Percentiles rank a stretch among this genome's conserved stretches.
Conservation (phyloP, 768 basidiomycete species). For the Hypsizygus marmoreus region DNA sequence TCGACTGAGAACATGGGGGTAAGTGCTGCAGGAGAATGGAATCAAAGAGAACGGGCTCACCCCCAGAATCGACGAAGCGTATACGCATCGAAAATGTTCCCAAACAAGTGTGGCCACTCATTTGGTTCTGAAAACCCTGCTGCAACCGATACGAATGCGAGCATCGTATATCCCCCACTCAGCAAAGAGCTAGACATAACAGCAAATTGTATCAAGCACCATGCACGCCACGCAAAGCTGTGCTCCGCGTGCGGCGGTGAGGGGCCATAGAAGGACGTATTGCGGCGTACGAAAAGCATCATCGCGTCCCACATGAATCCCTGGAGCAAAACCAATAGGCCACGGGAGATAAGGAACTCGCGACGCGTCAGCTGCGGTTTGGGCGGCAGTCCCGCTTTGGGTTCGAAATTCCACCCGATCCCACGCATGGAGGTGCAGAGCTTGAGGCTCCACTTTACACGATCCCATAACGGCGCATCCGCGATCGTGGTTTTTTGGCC, state of each 20-base stretch:
- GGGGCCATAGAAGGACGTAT: slow-evolving; percentile 15
- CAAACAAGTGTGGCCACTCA: slow-evolving; percentile 35
- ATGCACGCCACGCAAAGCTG: slow-evolving; percentile 15
- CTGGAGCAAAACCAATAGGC: slow-evolving; percentile 9
- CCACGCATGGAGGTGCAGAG: slow-evolving; percentile 27
- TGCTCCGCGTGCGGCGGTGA: slow-evolving; percentile 7
- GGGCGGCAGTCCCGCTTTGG: slow-evolving; percentile 17
- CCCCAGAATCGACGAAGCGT: slow-evolving; percentile 36
- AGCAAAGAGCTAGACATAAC: slow-evolving; percentile 12
- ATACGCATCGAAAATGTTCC: slow-evolving; percentile 25
- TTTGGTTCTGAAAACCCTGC: slow-evolving; percentile 21
- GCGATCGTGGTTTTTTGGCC: slow-evolving; percentile 17
- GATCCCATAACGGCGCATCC: slow-evolving; percentile 18
- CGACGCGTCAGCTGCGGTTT: slow-evolving; percentile 18
- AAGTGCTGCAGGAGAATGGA: neutral
- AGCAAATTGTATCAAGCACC: slow-evolving; percentile 2
- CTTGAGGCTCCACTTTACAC: slow-evolving; percentile 24
- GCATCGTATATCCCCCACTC: slow-evolving; percentile 3
- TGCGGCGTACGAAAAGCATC: slow-evolving; percentile 18
- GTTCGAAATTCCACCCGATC: slow-evolving; percentile 30
- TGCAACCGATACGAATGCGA: slow-evolving; percentile 15
- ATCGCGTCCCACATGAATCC: slow-evolving; percentile 25
- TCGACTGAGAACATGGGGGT: slow-evolving; percentile 18
- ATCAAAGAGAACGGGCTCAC: slow-evolving; percentile 19
- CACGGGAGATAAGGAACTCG: slow-evolving; percentile 22